Evolutionary conservation across 805 yeast genomes (phyloP).

Genomic region (Lipomyces anomalus): DNA sequence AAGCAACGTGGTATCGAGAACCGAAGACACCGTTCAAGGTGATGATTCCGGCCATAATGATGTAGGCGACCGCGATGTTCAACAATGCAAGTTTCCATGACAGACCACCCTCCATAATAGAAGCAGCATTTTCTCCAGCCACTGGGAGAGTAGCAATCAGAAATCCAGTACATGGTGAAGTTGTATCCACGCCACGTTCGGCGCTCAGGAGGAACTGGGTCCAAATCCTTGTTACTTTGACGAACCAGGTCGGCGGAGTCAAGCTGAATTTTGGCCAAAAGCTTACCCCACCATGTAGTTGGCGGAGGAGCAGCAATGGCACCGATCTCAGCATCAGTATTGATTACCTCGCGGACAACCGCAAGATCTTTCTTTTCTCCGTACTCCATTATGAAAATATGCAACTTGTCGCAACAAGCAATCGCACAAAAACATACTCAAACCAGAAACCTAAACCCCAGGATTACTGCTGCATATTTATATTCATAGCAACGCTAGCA

Average conservation of each 20-base stretch:
- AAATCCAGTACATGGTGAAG: conserved; percentile 14
- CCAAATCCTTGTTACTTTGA: conserved; percentile 12
- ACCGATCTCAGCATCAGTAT: too few species aligned
- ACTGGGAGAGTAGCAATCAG: conserved; percentile 15
- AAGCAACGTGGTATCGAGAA: conserved; percentile 70
- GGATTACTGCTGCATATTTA: too few species aligned
- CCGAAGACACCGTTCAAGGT: conserved; percentile 70
- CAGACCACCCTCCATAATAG: conserved; percentile 22
- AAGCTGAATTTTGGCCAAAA: background rate
- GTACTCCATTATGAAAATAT: too few species aligned
- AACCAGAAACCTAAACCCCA: too few species aligned
- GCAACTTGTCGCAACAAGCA: too few species aligned
- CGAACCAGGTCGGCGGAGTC: background rate
- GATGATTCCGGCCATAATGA: conserved; percentile 62
- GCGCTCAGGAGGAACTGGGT: conserved; percentile 20
- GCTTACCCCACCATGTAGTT: background rate
- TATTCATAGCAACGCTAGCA: too few species aligned
- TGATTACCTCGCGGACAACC: too few species aligned
- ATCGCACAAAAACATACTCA: too few species aligned
- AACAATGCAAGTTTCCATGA: conserved; percentile 20
- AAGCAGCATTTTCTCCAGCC: conserved; percentile 24
- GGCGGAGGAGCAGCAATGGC: too few species aligned
- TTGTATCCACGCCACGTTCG: conserved; percentile 15
- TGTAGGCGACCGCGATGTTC: conserved; percentile 15
- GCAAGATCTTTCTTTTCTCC: too few species aligned